Base-by-base conservation (phyloP, 164 flowering plant species). In the Macadamia tetraphylla region DNA sequence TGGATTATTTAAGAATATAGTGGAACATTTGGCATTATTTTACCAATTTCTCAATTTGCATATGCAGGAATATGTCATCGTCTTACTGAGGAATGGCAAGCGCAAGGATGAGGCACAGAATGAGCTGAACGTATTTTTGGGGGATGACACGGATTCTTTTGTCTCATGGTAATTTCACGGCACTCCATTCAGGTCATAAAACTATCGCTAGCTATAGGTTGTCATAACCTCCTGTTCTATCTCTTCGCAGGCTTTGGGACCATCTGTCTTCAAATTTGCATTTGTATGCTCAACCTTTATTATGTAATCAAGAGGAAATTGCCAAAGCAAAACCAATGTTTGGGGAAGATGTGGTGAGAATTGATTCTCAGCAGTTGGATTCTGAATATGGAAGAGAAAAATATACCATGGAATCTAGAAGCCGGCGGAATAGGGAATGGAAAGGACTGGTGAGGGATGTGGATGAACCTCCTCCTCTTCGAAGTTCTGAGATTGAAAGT, bases 51-150 rank as follows among this genome's bases (percentile, higher is more conserved):
- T 6, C 29, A 15, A 43, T 77, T 58, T 71, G 31, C 59, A 29
- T 70, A 49, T 81, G 78, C 89, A 92, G 99, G 97, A 94, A 68
- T 94, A 94, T 82, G 97, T 94, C 10, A 85, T 94, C 69, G 97
- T 94, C 29, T 80, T 94, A 68, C 85, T 94, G 11, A 84, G 85
- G 78, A 94, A 94, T 83, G 97, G 99, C 64, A 81, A 94, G 79
- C 75, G 76, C 62, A 94, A 83, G 75, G 89, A 83, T 64, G 98
- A 88, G 87, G 94, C 98, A 63, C 80, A 57, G 81, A 87, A 79
- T 68, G 99, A 94, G 77, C 79, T 94, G 72, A 80, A 89, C 84
- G 99, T 92, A 6, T 94, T 94, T 75, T 71, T 94, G 77, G 99
- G 90, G 60, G 96, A 89, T 76, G 94, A 90, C 71, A 90, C 85